These are phyloP conservation scores for Lodderomyces orthopsilosis DNA, from an alignment of 1,139 yeast genomes.

Conservation along the genomic window DNA sequence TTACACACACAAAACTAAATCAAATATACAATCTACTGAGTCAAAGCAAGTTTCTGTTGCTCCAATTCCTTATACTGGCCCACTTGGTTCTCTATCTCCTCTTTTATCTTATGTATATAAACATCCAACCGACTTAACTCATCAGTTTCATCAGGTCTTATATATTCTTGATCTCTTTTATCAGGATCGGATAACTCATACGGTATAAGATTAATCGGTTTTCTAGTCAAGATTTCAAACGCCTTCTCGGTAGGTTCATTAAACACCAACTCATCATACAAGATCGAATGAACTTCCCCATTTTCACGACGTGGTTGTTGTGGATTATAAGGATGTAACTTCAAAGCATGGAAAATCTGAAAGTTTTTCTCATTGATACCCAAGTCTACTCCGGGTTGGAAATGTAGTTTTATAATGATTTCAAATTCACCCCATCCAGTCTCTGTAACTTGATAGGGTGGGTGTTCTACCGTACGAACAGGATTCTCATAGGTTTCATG, in stretches of 20 bases:
- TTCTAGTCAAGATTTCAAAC: constrained; percentile 71
- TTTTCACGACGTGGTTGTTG: constrained; percentile 37
- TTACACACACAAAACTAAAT: too few relatives aligned
- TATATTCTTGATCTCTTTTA: constrained; percentile 42
- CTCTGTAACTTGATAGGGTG: constrained; percentile 94
- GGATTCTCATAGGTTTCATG: constrained; percentile 93
- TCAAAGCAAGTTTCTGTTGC: constrained; percentile 18
- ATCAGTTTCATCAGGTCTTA: constrained; percentile 60
- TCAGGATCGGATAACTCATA: constrained; percentile 47
- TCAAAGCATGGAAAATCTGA: constrained; percentile 82
- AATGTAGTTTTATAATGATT: constrained; percentile 80
- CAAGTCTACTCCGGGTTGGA: constrained; percentile 68
- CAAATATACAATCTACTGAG: not conserved
- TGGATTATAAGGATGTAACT: constrained; percentile 83
- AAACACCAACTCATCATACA: constrained; percentile 89
- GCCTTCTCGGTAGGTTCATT: constrained; percentile 93
- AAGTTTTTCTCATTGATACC: constrained; percentile 78
- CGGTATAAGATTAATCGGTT: constrained; percentile 75
- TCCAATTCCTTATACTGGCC: constrained; percentile 53
- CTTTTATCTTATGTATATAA: constrained; percentile 61
- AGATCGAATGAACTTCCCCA: constrained; percentile 59
- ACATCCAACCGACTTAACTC: constrained; percentile 72
- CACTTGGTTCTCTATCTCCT: constrained; percentile 53
- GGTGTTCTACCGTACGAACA: constrained; percentile 76
- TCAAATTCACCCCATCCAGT: constrained; percentile 99